Percentiles rank a stretch among this genome's conserved stretches.
These are phyloP conservation scores for Periconia sp. DNA, from an alignment of 2,329 filamentous ascomycete species.

Conservation along the genomic window DNA sequence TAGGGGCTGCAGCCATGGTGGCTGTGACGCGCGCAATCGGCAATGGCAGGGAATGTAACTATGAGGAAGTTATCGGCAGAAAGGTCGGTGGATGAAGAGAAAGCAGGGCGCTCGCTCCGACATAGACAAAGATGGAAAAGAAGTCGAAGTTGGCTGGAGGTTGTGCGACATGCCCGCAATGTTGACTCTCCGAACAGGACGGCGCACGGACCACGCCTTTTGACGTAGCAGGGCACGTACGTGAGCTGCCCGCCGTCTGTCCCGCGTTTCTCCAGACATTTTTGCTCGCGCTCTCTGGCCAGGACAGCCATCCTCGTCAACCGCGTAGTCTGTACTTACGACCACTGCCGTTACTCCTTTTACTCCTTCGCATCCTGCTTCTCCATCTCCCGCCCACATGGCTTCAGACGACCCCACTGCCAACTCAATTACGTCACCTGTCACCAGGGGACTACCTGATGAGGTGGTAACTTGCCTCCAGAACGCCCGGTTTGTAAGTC, in stretches of 20 bases:
- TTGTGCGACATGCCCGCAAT: too few species aligned
- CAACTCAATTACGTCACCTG: conserved; percentile 8
- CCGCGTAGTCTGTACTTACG: neutral
- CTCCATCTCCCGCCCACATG: conserved; percentile 3
- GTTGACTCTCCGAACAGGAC: neutral
- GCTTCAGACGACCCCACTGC: conserved; percentile 2
- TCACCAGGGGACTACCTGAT: conserved; percentile 68
- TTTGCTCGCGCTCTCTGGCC: neutral
- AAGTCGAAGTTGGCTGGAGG: too few species aligned
- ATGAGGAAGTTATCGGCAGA: neutral
- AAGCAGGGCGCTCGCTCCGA: neutral
- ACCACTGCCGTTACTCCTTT: neutral
- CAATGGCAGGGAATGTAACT: neutral
- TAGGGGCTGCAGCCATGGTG: conserved; percentile 36
- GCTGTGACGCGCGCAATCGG: conserved; percentile 2
- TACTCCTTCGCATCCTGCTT: neutral
- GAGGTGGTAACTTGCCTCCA: conserved; percentile 91
- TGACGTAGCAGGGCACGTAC: neutral
- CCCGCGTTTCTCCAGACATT: neutral
- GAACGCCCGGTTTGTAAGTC: conserved; percentile 85
- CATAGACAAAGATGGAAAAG: too few species aligned
- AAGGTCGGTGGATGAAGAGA: neutral
- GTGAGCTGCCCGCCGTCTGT: neutral
- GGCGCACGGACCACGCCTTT: neutral
- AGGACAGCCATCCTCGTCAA: neutral